These are phyloP conservation scores for Gelatoporia subvermispora DNA, from an alignment of 768 basidiomycete species.

Conservation along the genomic window DNA sequence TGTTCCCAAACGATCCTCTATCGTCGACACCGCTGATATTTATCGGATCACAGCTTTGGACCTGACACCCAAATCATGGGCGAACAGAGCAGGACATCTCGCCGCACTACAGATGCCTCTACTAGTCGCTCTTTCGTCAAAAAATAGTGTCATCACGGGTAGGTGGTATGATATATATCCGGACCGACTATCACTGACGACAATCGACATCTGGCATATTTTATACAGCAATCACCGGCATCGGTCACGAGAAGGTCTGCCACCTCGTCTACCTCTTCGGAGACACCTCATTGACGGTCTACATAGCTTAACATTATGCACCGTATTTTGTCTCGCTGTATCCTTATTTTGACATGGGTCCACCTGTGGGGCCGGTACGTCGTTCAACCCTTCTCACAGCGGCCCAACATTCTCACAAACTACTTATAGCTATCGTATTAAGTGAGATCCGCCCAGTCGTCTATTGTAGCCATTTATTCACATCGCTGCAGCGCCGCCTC, in stretches of 20 bases:
- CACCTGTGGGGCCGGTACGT: constrained; percentile 30
- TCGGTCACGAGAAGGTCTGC: constrained; percentile 44
- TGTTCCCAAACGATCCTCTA: constrained; percentile 5
- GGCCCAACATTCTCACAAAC: background rate
- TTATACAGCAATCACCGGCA: constrained; percentile 45
- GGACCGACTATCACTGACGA: too few relatives aligned
- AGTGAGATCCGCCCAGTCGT: background rate
- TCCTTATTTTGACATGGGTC: constrained; percentile 40
- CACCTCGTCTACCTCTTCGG: background rate
- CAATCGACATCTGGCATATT: too few relatives aligned
- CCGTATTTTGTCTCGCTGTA: constrained; percentile 38
- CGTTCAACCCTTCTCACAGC: background rate
- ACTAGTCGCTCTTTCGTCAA: constrained; percentile 46
- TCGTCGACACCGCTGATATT: background rate
- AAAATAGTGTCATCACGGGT: constrained; percentile 49
- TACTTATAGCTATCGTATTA: constrained; percentile 7
- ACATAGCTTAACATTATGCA: constrained; percentile 38
- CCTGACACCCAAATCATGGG: constrained; percentile 15
- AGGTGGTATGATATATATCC: background rate
- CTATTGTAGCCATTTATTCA: background rate
- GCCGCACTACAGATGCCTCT: constrained; percentile 45
- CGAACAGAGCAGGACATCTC: constrained; percentile 32
- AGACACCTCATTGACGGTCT: background rate
- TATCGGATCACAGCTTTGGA: background rate
- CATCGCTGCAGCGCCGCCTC: constrained; percentile 1